phyloP scores from a whole-genome alignment of 2,329 filamentous ascomycete genomes.

The Iodosphaeria phyllophila region DNA sequence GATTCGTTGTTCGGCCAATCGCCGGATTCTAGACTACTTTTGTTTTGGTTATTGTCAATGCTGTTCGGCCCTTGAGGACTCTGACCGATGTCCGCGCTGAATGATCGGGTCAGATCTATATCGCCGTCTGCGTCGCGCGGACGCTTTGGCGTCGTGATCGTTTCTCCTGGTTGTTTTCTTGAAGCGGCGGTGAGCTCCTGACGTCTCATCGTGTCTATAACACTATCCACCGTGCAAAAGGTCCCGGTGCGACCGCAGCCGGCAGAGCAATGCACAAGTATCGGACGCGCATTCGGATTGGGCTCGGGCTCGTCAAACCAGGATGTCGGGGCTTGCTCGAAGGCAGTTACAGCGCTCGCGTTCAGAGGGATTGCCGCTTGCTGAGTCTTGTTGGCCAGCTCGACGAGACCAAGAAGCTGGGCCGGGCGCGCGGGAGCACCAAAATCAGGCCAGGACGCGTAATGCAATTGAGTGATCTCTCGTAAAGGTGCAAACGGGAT shows the following conservation, averaged over 20 bases:
- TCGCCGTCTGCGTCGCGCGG: conserved; percentile 23
- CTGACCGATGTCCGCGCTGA: conserved; percentile 8
- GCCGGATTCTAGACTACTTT: conserved; percentile 21
- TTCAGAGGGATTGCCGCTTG: conserved; percentile 32
- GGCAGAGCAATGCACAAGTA: conserved; percentile 88
- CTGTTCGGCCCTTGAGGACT: background rate
- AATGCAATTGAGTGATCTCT: conserved; percentile 88
- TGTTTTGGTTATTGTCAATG: conserved; percentile 1
- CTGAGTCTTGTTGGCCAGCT: conserved; percentile 64
- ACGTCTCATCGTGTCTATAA: conserved; percentile 92
- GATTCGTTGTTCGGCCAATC: conserved; percentile 58
- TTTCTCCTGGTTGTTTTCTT: too few relatives aligned
- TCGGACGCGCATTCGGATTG: conserved; percentile 37
- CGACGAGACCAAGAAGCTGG: conserved; percentile 76
- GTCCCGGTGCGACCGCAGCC: conserved; percentile 91
- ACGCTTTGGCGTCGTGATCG: conserved; percentile 6
- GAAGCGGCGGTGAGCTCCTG: conserved; percentile 35
- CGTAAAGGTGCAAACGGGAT: conserved; percentile 73
- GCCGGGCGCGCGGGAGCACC: conserved; percentile 77
- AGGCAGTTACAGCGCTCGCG: conserved; percentile 17
- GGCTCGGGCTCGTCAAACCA: conserved; percentile 43
- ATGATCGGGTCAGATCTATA: conserved; percentile 15
- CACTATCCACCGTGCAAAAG: conserved; percentile 90
- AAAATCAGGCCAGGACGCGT: conserved; percentile 94
- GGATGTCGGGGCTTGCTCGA: conserved; percentile 17